phyloP scores from a whole-genome alignment of 1,284 basidiomycete genomes.

The Microbotryum lychnidis-dioicae region DNA sequence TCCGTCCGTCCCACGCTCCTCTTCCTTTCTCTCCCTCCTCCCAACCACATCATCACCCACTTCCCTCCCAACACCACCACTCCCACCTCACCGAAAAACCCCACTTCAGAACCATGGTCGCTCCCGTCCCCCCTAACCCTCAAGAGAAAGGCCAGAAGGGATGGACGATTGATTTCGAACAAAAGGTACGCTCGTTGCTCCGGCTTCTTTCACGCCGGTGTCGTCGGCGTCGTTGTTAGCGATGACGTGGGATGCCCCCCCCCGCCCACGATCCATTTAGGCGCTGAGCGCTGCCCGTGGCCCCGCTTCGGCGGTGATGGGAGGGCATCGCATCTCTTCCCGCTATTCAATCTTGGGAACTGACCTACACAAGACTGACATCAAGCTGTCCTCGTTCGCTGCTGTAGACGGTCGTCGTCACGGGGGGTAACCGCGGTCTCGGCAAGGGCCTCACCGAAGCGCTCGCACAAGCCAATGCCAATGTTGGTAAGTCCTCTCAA shows the following conservation, averaged over 20 bases:
- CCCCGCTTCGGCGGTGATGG: too few relatives aligned
- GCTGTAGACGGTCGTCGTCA: slow-evolving; percentile 36
- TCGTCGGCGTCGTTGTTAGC: not conserved
- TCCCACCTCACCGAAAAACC: slow-evolving; percentile 15
- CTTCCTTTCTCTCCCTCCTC: not conserved
- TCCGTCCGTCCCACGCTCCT: not conserved
- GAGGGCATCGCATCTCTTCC: too few relatives aligned
- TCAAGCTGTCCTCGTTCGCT: not conserved
- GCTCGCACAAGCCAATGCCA: slow-evolving; percentile 44
- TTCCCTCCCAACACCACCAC: not conserved
- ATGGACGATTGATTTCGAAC: slow-evolving; percentile 22
- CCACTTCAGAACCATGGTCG: slow-evolving; percentile 1
- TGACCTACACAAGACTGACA: slow-evolving; percentile 21
- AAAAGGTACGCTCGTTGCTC: slow-evolving; percentile 2
- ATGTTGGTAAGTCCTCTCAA: slow-evolving; percentile 35
- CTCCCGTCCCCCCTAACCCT: slow-evolving; percentile 15
- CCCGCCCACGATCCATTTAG: too few relatives aligned
- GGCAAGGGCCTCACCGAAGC: slow-evolving; percentile 47
- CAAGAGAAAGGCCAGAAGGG: slow-evolving; percentile 10
- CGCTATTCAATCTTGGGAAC: not conserved
- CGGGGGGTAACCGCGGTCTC: slow-evolving; percentile 47
- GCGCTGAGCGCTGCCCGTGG: too few relatives aligned
- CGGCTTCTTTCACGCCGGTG: not conserved
- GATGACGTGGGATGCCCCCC: too few relatives aligned
- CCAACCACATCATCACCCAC: not conserved